These are phyloP conservation scores for Geotrichum aggregatum DNA, from an alignment of 1,139 yeast genomes.

Conservation along the genomic window DNA sequence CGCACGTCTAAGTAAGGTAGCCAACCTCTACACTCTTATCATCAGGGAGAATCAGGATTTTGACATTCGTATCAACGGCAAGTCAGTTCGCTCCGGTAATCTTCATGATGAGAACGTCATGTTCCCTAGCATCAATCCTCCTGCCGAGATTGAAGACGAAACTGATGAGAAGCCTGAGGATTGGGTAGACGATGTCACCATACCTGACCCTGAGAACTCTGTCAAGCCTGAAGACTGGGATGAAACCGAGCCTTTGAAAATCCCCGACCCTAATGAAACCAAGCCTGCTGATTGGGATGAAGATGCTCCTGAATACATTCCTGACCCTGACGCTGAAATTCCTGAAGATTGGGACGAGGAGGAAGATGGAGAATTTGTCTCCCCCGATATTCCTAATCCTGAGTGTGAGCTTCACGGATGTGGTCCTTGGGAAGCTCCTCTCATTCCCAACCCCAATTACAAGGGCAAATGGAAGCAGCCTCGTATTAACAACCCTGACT, in stretches of 20 bases:
- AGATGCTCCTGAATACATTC: conserved; percentile 50
- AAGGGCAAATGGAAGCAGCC: conserved; percentile 78
- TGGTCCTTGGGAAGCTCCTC: conserved; percentile 67
- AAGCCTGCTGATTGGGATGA: conserved; percentile 84
- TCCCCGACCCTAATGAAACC: conserved; percentile 59
- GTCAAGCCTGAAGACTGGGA: conserved; percentile 81
- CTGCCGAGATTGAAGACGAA: conserved; percentile 58
- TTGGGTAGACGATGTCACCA: conserved; percentile 69
- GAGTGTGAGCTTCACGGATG: conserved; percentile 68
- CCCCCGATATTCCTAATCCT: conserved; percentile 69
- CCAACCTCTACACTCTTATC: conserved; percentile 71
- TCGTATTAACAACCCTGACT: conserved; percentile 63
- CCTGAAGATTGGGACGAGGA: conserved; percentile 85
- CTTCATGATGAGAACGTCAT: conserved; percentile 52
- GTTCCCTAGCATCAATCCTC: conserved; percentile 62
- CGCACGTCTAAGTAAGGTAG: conserved; percentile 52
- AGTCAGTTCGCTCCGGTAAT: conserved; percentile 64
- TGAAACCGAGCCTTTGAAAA: conserved; percentile 54
- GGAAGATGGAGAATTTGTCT: conserved; percentile 79
- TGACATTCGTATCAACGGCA: conserved; percentile 80
- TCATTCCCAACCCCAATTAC: conserved; percentile 62
- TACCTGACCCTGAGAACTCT: conserved; percentile 62
- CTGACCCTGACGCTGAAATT: conserved; percentile 59
- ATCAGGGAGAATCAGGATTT: conserved; percentile 60
- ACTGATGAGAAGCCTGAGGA: conserved; percentile 63